Evolutionary conservation across 2,329 filamentous ascomycete species (phyloP).

Genomic region (Talaromyces pinophilus): DNA sequence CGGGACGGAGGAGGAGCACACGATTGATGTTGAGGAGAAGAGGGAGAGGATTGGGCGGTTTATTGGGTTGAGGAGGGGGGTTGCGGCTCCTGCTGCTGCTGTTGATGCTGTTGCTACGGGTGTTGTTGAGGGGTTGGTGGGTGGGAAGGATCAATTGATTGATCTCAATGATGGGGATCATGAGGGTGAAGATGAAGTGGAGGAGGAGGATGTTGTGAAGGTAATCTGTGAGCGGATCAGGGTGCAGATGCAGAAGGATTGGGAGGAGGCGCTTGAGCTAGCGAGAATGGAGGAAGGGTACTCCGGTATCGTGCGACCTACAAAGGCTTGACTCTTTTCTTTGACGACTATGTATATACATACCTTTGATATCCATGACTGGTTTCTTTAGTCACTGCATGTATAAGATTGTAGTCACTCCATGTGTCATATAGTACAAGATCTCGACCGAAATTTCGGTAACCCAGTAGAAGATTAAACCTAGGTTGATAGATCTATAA

Average conservation of each 20-base stretch:
- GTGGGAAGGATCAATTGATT: neutral
- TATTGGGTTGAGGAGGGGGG: slow-evolving; percentile 44
- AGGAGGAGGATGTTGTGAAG: neutral
- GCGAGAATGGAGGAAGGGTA: slow-evolving; percentile 7
- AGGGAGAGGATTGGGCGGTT: slow-evolving; percentile 46
- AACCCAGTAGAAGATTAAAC: neutral
- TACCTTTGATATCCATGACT: neutral
- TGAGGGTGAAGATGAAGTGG: neutral
- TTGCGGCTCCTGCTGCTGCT: neutral
- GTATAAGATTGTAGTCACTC: neutral
- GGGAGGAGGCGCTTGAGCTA: slow-evolving; percentile 19
- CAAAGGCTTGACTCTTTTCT: slow-evolving; percentile 1
- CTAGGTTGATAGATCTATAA: neutral
- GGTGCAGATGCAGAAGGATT: slow-evolving; percentile 20
- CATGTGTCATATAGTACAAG: neutral
- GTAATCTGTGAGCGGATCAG: neutral
- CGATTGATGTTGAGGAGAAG: slow-evolving; percentile 40
- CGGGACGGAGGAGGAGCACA: slow-evolving; percentile 25
- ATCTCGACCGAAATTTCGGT: neutral
- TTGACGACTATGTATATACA: neutral
- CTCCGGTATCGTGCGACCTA: neutral
- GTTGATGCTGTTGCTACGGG: too few relatives aligned
- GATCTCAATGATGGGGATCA: neutral
- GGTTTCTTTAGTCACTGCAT: neutral
- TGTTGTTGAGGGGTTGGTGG: slow-evolving; percentile 17